Conservation (phyloP, 2,329 filamentous ascomycete genomes). For the Lachnellula cervina region DNA sequence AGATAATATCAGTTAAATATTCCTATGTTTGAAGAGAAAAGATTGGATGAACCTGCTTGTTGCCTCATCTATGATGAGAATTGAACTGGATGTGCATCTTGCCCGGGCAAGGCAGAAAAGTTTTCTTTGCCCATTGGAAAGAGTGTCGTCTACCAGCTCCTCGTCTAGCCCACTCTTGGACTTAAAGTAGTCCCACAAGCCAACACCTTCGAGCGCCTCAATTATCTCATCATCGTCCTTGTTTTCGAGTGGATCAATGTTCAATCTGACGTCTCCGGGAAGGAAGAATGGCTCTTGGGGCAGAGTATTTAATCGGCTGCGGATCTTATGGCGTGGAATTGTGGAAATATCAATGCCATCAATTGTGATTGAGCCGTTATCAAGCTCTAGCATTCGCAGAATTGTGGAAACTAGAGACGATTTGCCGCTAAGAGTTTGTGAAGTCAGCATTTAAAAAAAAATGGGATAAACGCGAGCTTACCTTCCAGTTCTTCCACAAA, state of each 20-base stretch:
- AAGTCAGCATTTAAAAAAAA: not conserved
- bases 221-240: not conserved
- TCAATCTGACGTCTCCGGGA: slow-evolving; percentile 42
- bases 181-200: not conserved
- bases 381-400: slow-evolving; percentile 44
- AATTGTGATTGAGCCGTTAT: slow-evolving; percentile 38
- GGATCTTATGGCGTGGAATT: slow-evolving; percentile 37
- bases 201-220: slow-evolving; percentile 16
- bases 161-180: slow-evolving; percentile 70
- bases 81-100: slow-evolving; percentile 56
- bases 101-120: slow-evolving; percentile 44
- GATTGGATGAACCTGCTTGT: slow-evolving; percentile 13
- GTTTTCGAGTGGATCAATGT: slow-evolving; percentile 39
- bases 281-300: slow-evolving; percentile 47
- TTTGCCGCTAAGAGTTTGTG: slow-evolving; percentile 41
- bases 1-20: slow-evolving; percentile 13
- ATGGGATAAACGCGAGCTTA: not conserved
- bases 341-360: slow-evolving; percentile 39
- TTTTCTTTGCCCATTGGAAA: slow-evolving; percentile 43
- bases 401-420: slow-evolving; percentile 44
- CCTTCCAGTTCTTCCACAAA: slow-evolving; percentile 50
- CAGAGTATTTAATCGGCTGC: slow-evolving; percentile 40
- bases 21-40: not conserved
- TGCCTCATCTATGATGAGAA: slow-evolving; percentile 36
- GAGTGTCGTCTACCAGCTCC: slow-evolving; percentile 59